These are phyloP conservation scores for Endotrypanum monterogeii DNA, from an alignment of 208 protist species.

Conservation along the genomic window DNA sequence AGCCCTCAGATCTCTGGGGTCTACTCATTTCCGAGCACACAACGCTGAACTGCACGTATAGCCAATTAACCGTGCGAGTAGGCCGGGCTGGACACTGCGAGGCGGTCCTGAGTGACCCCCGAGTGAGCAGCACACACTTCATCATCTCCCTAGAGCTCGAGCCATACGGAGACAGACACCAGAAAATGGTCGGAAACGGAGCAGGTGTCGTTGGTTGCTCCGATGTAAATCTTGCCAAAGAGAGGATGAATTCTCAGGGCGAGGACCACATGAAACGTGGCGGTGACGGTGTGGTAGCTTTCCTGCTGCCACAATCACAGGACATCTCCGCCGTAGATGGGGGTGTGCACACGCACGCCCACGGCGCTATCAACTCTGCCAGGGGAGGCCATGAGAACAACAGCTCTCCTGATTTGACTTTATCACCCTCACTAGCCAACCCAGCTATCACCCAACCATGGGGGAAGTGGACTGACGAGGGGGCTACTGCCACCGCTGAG, in stretches of 20 bases:
- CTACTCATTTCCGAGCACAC: constrained; percentile 59
- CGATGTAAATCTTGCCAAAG: not conserved
- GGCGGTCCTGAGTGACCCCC: constrained; percentile 37
- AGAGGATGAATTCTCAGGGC: not conserved
- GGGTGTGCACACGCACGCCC: not conserved
- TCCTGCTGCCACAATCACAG: not conserved
- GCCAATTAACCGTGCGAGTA: constrained; percentile 38
- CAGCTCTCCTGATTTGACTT: not conserved
- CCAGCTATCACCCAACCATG: not conserved
- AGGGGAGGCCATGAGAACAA: not conserved
- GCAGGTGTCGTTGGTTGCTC: not conserved
- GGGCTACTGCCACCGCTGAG: not conserved
- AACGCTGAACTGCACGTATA: constrained; percentile 36
- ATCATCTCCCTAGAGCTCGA: constrained; percentile 52
- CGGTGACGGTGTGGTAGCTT: not conserved
- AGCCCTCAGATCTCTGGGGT: constrained; percentile 43
- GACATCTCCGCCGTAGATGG: not conserved
- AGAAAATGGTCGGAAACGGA: not conserved
- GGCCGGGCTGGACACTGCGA: constrained; percentile 49
- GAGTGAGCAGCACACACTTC: constrained; percentile 64
- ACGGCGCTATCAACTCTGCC: not conserved
- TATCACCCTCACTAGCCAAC: not conserved
- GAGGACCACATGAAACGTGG: not conserved
- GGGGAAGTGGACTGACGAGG: not conserved
- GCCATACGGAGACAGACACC: constrained; percentile 4